Base-by-base conservation (phyloP, 164 flowering plant genomes). In the Vitis amurensis region DNA sequence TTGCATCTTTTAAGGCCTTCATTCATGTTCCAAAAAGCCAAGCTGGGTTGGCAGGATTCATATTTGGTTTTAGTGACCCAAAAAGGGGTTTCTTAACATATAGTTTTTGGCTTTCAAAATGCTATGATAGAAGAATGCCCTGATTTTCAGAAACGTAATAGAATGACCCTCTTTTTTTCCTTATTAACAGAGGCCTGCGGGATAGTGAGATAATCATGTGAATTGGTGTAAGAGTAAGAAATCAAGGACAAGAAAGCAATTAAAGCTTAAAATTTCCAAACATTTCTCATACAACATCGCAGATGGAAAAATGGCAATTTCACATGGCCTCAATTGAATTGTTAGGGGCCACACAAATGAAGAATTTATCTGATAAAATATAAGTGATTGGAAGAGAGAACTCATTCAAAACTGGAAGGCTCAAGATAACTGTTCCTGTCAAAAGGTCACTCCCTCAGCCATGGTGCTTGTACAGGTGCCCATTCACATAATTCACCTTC, bases 401-500 rank as follows among this genome's bases (percentile, higher is more conserved):
- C 63, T 62, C 47, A 8, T 64, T 64, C 63, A 29, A 68, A 64
- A 61, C 11, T 56, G 66, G 12, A 8, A 2, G 68, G 55, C n/a
- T 59, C 63, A 17, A 9, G 29, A 52, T 51, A 66, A 48, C 31
- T 31, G 37, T 13, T 14, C 48, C 13, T 11, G 30, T 19, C 0
- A 17, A 61, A 74, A 61, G 47, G 67, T 90, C 79, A 93, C 77
- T 94, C 98, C 75, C 63, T 79, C 23, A 92, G 71, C 97, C 97
- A 92, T 57, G 94, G 86, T 58, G 86, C 91, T 71, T 74, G 85
- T 69, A 83, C 89, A 17, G 91, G 87, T 71, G 89, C 83, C 98
- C 98, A 92, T 70, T 88, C 69, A 55, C 88, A 80, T 55, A 92
- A 7, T 77, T 94, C 98, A 58, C 86, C 97, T 80, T 92, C 95